Base-by-base conservation (phyloP, 148 eudicot species). In the Pouteria glomerata region DNA sequence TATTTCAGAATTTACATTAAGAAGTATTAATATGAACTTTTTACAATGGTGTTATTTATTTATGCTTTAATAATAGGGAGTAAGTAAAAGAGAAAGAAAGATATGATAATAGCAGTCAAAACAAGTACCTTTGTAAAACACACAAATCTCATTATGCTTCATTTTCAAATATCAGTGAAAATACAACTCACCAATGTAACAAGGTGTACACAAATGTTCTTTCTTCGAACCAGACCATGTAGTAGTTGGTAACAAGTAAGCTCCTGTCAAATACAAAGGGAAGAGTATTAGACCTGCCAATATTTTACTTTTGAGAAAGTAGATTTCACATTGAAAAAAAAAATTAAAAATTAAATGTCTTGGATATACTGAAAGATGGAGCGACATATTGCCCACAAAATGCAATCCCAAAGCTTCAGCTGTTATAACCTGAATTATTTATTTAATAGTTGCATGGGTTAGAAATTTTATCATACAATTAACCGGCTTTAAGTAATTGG, bases 161-260 rank as follows among this genome's bases (percentile, higher is more conserved):
- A 72, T 26, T 18, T 30, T 52, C 8, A 61, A 51, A 69, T 18
- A 39, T 61, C 4, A 58, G 52, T 18, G 15, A 6, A n/a, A 23
- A 57, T 59, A 44, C 44, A 58, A 83, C 97, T 80, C 47, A 95
- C 99, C 96, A 92, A 76, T 44, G 69, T 63, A 77, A 90, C 87
- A 79, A 95, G 88, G 67, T 89, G 87, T 61, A 72, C 66, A 71
- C 89, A 86, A 62, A 87, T 75, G 62, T 80, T 86, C 80, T 68
- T 90, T 72, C 93, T 85, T 23, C 90, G 86, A 72, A 85, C 96
- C 74, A 95, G 86, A 72, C 93, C 97, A 77, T 81, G 84, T 68
- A 95, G 89, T 60, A 95, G 82, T 79, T 92, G 92, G 78, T 80
- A 77, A 87, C 99, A 95, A 65, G 89, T 88, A 39, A 95, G 85